Evolutionary conservation across 768 basidiomycete genomes (phyloP).

Genomic region (Leccinum fibrillosum): DNA sequence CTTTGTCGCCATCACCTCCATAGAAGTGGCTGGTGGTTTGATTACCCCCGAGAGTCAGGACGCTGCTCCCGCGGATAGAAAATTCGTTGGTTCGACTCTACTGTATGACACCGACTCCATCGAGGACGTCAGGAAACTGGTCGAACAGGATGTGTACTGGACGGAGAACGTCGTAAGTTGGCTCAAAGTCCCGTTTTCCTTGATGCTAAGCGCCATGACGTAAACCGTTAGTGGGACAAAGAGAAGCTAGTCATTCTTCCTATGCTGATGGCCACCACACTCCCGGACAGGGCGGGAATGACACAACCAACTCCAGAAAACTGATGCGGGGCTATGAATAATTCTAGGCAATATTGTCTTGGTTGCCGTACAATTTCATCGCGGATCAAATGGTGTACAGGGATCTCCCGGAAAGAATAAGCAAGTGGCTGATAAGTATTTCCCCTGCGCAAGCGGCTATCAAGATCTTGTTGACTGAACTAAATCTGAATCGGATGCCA

Average conservation of each 20-base stretch:
- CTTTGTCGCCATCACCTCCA: background rate
- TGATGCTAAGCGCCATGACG: background rate
- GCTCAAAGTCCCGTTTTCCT: background rate
- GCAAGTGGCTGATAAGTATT: background rate
- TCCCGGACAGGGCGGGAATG: constrained; percentile 23
- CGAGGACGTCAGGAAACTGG: constrained; percentile 39
- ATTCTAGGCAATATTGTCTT: background rate
- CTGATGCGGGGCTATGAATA: constrained; percentile 4
- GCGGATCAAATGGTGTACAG: constrained; percentile 7
- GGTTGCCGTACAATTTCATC: background rate
- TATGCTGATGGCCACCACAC: constrained; percentile 37
- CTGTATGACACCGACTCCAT: constrained; percentile 53
- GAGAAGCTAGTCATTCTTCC: constrained; percentile 51
- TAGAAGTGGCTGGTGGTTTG: constrained; percentile 55
- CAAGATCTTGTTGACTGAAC: background rate
- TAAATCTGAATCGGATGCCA: background rate
- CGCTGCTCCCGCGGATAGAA: constrained; percentile 44
- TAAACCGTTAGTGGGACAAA: constrained; percentile 49
- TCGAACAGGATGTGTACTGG: constrained; percentile 45
- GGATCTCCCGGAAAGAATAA: background rate
- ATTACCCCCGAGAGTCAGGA: constrained; percentile 56
- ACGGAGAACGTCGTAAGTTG: constrained; percentile 39
- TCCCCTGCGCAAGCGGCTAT: background rate
- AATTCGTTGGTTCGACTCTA: constrained; percentile 59
- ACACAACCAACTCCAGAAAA: constrained; percentile 24